Evolutionary conservation across 345 rosid genomes (phyloP), one percentile per base, ranked within the genome.

Genomic region (Anacardium occidentale): DNA sequence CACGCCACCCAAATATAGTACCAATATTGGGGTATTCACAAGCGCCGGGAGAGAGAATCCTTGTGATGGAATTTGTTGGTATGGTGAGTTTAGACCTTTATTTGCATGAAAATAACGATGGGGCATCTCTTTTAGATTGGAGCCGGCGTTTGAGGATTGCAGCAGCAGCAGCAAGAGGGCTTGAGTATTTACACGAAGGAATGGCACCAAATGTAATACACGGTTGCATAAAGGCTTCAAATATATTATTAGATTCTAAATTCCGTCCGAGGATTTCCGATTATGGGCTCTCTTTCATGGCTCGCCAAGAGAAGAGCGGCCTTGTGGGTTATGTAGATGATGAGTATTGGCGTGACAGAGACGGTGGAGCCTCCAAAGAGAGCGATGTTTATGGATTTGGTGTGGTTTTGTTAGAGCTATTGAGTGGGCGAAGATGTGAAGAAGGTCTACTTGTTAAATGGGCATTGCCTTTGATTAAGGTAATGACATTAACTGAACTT

Each of bases 41-140:
- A 62, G 97, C 94, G n/a, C 97, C 97, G 0, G 97, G 93, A 0
- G 97, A 94, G 75, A 85, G 98, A 60, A 83, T 94, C 57, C 63
- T 94, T 3, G 83, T 90, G 0, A 85, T 77, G 5, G 98, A 89
- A 59, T 86, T 86, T 66, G 69, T 87, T 22, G 82, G 89, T 18
- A 76, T 70, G 60, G 78, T 68, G 24, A 90, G 79, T 69, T 75
- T 94, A 74, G 88, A 82, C 37, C 81, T 65, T 69, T 79, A 85
- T 55, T 73, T 94, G 76, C 90, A 87, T 66, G 87, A 72, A 18
- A 85, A 82, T 26, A 26, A 80, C 4, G 89, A 81, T 5, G 85
- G 77, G n/a, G 80, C 81, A 5, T 80, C 90, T 6, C 62, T 83
- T 17, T 57, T 94, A 24, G 90, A 83, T 45, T 91, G 98, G 98